Evolutionary conservation across 2,329 filamentous ascomycete species (phyloP).

Genomic region (Fusarium buharicum): DNA sequence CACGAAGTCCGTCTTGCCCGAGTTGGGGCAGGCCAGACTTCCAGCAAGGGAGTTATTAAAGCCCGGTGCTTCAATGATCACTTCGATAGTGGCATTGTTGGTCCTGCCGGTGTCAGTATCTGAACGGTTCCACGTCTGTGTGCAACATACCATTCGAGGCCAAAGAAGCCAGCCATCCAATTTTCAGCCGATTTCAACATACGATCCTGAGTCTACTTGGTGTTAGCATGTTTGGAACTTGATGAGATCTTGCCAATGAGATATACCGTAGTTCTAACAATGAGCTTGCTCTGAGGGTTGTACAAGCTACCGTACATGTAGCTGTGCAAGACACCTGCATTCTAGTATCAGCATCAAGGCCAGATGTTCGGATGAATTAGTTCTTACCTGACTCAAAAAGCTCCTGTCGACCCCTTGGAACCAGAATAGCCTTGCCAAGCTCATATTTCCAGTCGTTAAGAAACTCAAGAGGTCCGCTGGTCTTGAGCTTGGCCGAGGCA

Average conservation of each 20-base stretch:
- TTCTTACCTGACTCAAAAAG: conserved; percentile 69
- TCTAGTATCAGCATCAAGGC: background rate
- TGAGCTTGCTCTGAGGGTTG: conserved; percentile 76
- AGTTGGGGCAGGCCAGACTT: conserved; percentile 73
- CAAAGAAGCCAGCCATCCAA: conserved; percentile 83
- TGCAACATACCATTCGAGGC: conserved; percentile 68
- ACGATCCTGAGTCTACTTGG: conserved; percentile 71
- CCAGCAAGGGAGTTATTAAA: conserved; percentile 80
- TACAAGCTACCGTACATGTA: conserved; percentile 79
- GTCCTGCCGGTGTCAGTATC: conserved; percentile 55
- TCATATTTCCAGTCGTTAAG: conserved; percentile 75
- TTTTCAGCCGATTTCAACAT: conserved; percentile 83
- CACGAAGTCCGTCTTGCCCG: conserved; percentile 61
- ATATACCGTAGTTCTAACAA: conserved; percentile 73
- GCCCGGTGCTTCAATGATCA: conserved; percentile 71
- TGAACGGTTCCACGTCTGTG: too few species aligned
- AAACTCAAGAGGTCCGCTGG: conserved; percentile 70
- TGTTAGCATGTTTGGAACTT: conserved; percentile 21
- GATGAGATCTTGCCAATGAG: too few species aligned
- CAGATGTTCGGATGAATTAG: background rate
- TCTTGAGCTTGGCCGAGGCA: conserved; percentile 62
- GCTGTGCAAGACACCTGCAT: conserved; percentile 70
- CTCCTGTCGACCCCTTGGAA: conserved; percentile 77
- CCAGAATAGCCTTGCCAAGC: conserved; percentile 76
- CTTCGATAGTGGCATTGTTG: conserved; percentile 75